Evolutionary conservation across 257 asterid species (phyloP).

Genomic region (Schizonepeta tenuifolia): DNA sequence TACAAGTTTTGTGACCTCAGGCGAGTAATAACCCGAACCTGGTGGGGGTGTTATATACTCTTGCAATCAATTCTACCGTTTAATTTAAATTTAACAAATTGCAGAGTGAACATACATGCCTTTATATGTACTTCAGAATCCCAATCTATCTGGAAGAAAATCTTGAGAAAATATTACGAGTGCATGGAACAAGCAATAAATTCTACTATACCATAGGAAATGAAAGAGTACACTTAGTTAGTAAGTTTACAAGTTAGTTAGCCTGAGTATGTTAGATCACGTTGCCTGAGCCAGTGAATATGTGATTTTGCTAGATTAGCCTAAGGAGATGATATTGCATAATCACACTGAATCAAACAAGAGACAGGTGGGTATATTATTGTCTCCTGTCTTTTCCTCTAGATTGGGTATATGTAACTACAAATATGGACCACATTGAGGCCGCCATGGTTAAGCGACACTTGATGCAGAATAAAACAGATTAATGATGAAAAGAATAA

Average conservation of each 20-base stretch:
- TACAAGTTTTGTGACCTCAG: constrained; percentile 1
- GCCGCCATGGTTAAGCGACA: background rate
- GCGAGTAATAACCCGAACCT: background rate
- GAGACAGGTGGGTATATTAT: background rate
- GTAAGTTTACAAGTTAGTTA: background rate
- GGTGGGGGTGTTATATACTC: background rate
- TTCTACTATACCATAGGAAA: background rate
- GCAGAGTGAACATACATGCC: background rate
- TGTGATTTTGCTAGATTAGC: background rate
- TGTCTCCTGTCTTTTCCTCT: no score
- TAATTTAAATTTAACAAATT: background rate
- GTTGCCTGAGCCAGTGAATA: background rate
- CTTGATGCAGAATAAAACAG: background rate
- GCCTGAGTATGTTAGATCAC: background rate
- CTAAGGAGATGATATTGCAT: background rate
- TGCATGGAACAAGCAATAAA: background rate
- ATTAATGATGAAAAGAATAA: background rate
- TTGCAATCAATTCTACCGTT: background rate
- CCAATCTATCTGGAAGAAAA: background rate
- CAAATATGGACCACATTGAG: no score
- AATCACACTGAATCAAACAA: background rate
- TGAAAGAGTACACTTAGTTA: background rate
- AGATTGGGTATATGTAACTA: no score
- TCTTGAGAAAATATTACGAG: background rate
- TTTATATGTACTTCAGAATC: background rate